Conservation (phyloP, 2,329 filamentous ascomycete genomes). For the Leptodontidium sp. region DNA sequence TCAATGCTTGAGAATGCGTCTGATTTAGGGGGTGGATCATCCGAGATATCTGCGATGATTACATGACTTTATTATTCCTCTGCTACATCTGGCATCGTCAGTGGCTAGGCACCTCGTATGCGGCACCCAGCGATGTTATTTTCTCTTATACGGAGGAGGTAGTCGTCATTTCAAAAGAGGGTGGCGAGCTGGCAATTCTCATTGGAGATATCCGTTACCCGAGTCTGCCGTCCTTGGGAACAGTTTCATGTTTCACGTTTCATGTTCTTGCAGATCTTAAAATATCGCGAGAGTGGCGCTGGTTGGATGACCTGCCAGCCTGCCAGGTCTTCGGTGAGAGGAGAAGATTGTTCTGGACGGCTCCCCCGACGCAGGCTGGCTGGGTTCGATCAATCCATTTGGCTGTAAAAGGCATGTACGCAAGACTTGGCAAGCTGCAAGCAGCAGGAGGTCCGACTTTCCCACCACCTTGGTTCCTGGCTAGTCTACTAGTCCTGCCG, state of each 20-base stretch:
- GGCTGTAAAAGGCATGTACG: neutral
- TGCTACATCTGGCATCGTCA: neutral
- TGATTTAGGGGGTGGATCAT: neutral
- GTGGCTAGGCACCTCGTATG: neutral
- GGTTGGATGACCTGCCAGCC: neutral
- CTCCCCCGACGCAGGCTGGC: neutral
- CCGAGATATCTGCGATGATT: neutral
- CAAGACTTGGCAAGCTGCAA: neutral
- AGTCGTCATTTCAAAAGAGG: neutral
- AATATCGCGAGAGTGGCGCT: neutral
- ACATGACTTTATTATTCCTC: neutral
- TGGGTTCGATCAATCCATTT: neutral
- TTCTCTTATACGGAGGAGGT: too few species aligned
- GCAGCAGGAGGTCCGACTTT: neutral
- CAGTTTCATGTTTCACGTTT: slow-evolving; percentile 5
- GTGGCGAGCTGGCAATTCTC: neutral
- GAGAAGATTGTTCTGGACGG: neutral
- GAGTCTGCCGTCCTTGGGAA: neutral
- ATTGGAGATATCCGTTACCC: neutral
- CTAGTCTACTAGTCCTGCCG: neutral
- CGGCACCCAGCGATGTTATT: neutral
- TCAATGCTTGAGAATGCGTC: neutral
- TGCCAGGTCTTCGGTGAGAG: neutral
- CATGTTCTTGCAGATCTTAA: slow-evolving; percentile 5
- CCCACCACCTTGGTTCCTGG: neutral